Conservation (phyloP, 2,329 filamentous ascomycete species). For the Microsporum ferrugineum region DNA sequence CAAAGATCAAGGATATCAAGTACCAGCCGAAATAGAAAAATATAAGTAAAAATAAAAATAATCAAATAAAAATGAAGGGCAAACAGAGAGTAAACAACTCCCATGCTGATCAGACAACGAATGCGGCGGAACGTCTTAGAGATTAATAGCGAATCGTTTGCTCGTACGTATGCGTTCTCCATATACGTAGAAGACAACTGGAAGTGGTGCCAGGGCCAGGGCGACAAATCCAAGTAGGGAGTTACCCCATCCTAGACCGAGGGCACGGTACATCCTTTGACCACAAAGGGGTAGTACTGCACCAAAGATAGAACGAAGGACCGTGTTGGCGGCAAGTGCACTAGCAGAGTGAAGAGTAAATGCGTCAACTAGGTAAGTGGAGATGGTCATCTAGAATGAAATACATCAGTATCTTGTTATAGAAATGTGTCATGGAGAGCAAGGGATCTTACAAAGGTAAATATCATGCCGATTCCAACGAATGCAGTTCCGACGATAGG, state of each 20-base stretch:
- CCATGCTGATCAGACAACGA: no score
- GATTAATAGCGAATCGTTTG: conserved; percentile 10
- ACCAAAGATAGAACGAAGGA: conserved; percentile 45
- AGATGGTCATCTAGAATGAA: conserved; percentile 45
- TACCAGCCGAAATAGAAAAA: not conserved
- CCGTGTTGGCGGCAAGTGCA: conserved; percentile 44
- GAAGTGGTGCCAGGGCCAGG: conserved; percentile 38
- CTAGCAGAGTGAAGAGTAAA: conserved; percentile 36
- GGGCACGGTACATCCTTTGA: conserved; percentile 36
- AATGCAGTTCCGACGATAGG: conserved; percentile 49
- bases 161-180: conserved; percentile 28
- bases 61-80: not conserved
- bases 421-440: not conserved
- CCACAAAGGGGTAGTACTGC: conserved; percentile 53
- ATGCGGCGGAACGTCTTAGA: not conserved
- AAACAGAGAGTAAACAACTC: not conserved
- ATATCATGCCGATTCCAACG: conserved; percentile 40
- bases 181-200: conserved; percentile 26
- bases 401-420: not conserved
- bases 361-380: conserved; percentile 53
- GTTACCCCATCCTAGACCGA: conserved; percentile 43
- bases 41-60: not conserved
- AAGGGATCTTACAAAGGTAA: conserved; percentile 24
- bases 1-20: not conserved
- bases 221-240: conserved; percentile 46